Evolutionary conservation across 306 rosid species (phyloP).

Genomic region (Vicia sativa): DNA sequence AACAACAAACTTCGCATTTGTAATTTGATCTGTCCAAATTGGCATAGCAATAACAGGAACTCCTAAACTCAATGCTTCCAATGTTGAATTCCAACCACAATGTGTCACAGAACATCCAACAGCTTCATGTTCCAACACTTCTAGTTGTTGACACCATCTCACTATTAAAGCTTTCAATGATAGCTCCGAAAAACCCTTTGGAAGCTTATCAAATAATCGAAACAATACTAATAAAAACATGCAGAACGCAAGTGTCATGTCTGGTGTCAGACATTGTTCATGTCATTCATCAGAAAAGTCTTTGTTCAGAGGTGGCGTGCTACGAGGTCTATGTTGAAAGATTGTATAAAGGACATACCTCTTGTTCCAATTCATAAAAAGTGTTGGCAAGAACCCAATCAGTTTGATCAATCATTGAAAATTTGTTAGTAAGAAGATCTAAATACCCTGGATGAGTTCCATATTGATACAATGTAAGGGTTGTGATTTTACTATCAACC

Average conservation of each 20-base stretch:
- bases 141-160: constrained; percentile 1
- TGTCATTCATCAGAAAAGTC: too few species aligned
- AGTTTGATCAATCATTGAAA: background rate
- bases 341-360: background rate
- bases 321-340: too few species aligned
- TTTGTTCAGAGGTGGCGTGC: too few species aligned
- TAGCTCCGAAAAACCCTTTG: background rate
- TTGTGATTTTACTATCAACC: too few species aligned
- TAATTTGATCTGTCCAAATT: constrained; percentile 6
- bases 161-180: background rate
- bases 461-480: constrained; percentile 19
- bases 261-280: too few species aligned
- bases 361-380: constrained; percentile 5
- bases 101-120: background rate
- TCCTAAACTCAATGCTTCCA: constrained; percentile 4
- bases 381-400: constrained; percentile 23
- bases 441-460: constrained; percentile 6
- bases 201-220: too few species aligned
- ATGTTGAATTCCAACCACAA: constrained; percentile 21
- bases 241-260: too few species aligned
- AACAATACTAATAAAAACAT: too few species aligned
- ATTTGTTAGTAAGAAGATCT: background rate
- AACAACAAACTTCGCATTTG: background rate
- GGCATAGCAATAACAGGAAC: background rate
- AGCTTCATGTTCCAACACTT: background rate